Percentiles rank a stretch among this genome's conserved stretches.
Conservation (phyloP, 2,329 filamentous ascomycete species). For the Claviceps humidiphila region DNA sequence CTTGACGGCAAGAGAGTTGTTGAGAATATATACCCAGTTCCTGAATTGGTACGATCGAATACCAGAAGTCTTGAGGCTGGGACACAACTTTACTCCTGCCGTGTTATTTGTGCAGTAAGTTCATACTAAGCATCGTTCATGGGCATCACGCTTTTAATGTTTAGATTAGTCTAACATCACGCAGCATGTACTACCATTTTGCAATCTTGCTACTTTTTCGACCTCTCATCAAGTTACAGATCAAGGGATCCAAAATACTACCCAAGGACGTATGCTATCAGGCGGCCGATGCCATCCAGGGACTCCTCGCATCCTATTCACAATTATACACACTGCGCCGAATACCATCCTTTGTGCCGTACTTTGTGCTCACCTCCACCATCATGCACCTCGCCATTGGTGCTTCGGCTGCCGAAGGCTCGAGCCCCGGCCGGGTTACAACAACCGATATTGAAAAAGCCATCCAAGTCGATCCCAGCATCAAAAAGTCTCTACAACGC, state of each 20-base stretch:
- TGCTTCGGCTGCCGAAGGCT: constrained; percentile 18
- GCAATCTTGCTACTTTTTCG: constrained; percentile 61
- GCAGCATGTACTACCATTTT: constrained; percentile 58
- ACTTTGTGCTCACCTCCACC: constrained; percentile 47
- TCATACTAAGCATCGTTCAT: neutral
- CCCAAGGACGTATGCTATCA: constrained; percentile 54
- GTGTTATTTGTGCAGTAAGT: constrained; percentile 62
- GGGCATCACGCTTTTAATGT: neutral
- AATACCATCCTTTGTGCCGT: constrained; percentile 47
- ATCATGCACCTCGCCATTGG: constrained; percentile 47
- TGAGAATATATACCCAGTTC: constrained; percentile 54
- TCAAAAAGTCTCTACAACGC: constrained; percentile 33
- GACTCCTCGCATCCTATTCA: constrained; percentile 41
- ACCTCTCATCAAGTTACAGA: constrained; percentile 51
- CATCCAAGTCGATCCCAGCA: constrained; percentile 24
- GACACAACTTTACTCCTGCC: constrained; percentile 58
- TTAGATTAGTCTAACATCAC: neutral
- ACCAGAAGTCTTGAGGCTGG: constrained; percentile 48
- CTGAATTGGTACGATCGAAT: constrained; percentile 59
- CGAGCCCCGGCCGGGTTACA: constrained; percentile 7
- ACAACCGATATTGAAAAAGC: constrained; percentile 18
- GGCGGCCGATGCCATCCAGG: constrained; percentile 46
- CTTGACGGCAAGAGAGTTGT: constrained; percentile 48
- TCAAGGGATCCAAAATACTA: constrained; percentile 48
- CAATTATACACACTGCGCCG: constrained; percentile 44